Evolutionary conservation across 352 stramenopile species (phyloP), one percentile per base, ranked within the genome.

Genomic region (Elongisporangium anandrum): DNA sequence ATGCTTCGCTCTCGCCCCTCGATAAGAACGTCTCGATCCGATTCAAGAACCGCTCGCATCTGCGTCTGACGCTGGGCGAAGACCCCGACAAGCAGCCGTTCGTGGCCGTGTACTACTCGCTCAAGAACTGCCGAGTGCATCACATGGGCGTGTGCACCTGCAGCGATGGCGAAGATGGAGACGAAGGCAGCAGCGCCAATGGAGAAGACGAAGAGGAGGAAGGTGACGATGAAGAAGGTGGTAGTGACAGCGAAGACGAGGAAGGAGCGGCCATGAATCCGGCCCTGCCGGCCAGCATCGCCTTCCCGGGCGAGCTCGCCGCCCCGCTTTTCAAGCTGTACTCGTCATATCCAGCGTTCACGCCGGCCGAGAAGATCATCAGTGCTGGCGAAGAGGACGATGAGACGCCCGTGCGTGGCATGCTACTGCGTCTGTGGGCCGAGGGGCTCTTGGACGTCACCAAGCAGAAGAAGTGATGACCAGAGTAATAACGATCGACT

Each of bases 141-240:
- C 86, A 95, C 69, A 95, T 95, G 86, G 84, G 82, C 0, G 19
- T 81, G 22, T 95, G 86, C 65, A 79, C 68, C n/a, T 95, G 85
- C 45, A 66, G 61, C 21, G 62, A 61, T n/a, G 65, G 57, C 21
- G 58, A 63, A 13, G 65, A 65, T 19, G 68, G 57, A n/a, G 60
- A 74, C 10, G 69, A 72, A 17, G 61, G 70, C 26, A 60, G 60
- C 16, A 69, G 60, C 56, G 69, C 59, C 23, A 67, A 74, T 3
- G 73, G 60, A 2, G 47, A 68, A 8, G 59, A 65, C 1, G 61
- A 67, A 1, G 62, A 74, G 24, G 24, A 34, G 24, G 24, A 34
- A 34, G 24, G 24, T 34, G 70, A 77, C 4, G 60, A 69, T 0
- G 68, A 74, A 3, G 69, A 81, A 29, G 59, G 68, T n/a, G 56